These are phyloP conservation scores for Agaricales sp. DNA, from an alignment of 1,284 basidiomycete genomes.

Conservation along the genomic window DNA sequence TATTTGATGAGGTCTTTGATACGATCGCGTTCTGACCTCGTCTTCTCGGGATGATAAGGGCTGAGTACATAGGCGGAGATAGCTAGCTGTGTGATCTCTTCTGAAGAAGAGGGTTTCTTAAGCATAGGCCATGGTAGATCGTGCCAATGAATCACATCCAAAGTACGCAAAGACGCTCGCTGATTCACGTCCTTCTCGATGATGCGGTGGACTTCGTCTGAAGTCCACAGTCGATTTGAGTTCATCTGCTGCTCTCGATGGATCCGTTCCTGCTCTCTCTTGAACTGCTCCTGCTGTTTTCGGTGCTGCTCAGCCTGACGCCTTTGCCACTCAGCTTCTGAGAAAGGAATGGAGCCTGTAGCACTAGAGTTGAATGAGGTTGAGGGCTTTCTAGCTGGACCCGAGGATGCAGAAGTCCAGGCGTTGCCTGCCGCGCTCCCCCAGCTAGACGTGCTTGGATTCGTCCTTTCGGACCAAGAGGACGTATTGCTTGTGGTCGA, in stretches of 20 bases:
- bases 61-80: slow-evolving; percentile 53
- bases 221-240: slow-evolving; percentile 26
- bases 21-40: slow-evolving; percentile 43
- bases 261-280: slow-evolving; percentile 42
- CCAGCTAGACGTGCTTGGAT: background rate
- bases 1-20: slow-evolving; percentile 47
- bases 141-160: slow-evolving; percentile 33
- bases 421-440: slow-evolving; percentile 12
- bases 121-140: slow-evolving; percentile 67
- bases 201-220: slow-evolving; percentile 17
- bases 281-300: slow-evolving; percentile 49
- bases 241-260: slow-evolving; percentile 33
- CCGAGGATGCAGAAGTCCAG: slow-evolving; percentile 13
- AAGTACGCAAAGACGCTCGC: slow-evolving; percentile 12
- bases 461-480: background rate
- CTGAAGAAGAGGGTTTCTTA: slow-evolving; percentile 38
- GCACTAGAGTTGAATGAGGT: slow-evolving; percentile 7
- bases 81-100: slow-evolving; percentile 44
- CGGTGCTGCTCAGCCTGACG: slow-evolving; percentile 46
- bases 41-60: slow-evolving; percentile 38
- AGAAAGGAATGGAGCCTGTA: slow-evolving; percentile 16
- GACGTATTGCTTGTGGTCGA: background rate
- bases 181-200: slow-evolving; percentile 9
- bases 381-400: slow-evolving; percentile 14
- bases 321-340: slow-evolving; percentile 42